Evolutionary conservation across 768 basidiomycete species (phyloP).

Genomic region (Crepidotus variabilis): DNA sequence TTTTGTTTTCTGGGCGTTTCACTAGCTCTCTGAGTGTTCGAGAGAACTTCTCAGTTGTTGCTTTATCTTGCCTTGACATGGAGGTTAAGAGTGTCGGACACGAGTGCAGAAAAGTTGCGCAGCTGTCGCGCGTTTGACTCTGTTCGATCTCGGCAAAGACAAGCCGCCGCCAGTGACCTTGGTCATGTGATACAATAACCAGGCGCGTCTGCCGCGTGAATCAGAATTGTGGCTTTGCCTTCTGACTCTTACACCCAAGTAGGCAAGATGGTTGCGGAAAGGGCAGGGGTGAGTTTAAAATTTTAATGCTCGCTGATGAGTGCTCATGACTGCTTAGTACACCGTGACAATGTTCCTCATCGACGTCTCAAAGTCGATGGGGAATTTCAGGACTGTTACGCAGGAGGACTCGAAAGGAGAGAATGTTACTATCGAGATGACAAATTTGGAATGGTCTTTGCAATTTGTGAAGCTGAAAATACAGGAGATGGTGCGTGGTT

Average conservation of each 20-base stretch:
- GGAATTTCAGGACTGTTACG: conserved; percentile 51
- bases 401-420: conserved; percentile 53
- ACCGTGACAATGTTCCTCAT: conserved; percentile 88
- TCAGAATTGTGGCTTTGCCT: no score
- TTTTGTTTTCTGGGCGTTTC: conserved; percentile 86
- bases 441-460: conserved; percentile 77
- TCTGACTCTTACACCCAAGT: conserved; percentile 9
- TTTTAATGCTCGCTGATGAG: background rate
- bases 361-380: conserved; percentile 89
- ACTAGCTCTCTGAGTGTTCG: conserved; percentile 82
- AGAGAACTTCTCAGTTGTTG: conserved; percentile 77
- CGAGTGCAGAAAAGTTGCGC: background rate
- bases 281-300: conserved; percentile 64
- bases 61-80: conserved; percentile 72
- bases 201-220: conserved; percentile 28
- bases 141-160: background rate
- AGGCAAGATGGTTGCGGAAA: conserved; percentile 66
- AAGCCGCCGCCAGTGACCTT: background rate
- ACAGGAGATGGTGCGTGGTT: conserved; percentile 73
- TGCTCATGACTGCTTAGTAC: conserved; percentile 43
- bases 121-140: background rate
- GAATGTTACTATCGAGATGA: conserved; percentile 50
- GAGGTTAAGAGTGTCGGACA: background rate
- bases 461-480: conserved; percentile 89
- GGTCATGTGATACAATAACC: conserved; percentile 27